Evolutionary conservation across 768 basidiomycete genomes (phyloP).

Genomic region (Infundibulicybe gibba): DNA sequence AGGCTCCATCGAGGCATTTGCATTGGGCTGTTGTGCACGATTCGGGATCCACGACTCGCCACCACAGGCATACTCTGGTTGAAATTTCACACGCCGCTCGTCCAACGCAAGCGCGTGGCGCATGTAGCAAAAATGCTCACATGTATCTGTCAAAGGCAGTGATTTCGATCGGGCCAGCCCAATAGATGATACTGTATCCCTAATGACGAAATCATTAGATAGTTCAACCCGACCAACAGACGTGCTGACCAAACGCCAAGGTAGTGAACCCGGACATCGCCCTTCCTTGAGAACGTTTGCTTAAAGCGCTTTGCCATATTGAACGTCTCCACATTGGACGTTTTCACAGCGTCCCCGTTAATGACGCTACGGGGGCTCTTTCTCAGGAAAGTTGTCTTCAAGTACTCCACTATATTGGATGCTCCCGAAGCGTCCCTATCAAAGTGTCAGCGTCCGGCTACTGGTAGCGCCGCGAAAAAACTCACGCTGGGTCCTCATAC

Average conservation of each 20-base stretch:
- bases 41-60: constrained; percentile 14
- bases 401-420: too few species aligned
- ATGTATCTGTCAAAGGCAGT: constrained; percentile 20
- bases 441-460: too few species aligned
- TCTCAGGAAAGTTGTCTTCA: too few species aligned
- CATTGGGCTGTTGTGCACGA: too few species aligned
- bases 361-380: too few species aligned
- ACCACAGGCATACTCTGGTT: constrained; percentile 30
- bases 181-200: constrained; percentile 43
- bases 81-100: constrained; percentile 39
- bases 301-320: neutral
- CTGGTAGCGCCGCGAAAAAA: too few species aligned
- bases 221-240: neutral
- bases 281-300: constrained; percentile 1
- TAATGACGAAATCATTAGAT: constrained; percentile 5
- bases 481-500: too few species aligned
- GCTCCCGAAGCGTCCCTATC: too few species aligned
- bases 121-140: constrained; percentile 29
- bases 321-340: too few species aligned
- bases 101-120: constrained; percentile 44
- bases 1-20: constrained; percentile 6
- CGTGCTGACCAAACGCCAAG: constrained; percentile 32
- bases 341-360: too few species aligned
- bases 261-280: constrained; percentile 29
- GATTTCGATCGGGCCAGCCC: constrained; percentile 23